Percentiles rank a stretch among this genome's conserved stretches.
Conservation (phyloP, 2,329 filamentous ascomycete species). For the Coniochaeta sp. region DNA sequence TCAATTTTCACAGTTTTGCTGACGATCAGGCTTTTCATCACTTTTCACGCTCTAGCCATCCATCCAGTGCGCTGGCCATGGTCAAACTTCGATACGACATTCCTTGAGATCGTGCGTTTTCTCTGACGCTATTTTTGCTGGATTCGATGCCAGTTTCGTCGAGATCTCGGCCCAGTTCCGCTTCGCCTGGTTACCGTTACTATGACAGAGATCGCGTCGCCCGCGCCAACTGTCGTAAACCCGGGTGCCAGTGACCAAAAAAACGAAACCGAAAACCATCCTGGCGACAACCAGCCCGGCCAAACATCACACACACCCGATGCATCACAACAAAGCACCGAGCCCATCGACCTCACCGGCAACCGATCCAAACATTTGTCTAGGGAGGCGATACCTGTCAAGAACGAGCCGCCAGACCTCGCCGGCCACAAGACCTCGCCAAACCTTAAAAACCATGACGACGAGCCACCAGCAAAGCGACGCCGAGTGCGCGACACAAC, state of each 20-base stretch:
- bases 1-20: conserved; percentile 41
- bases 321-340: neutral
- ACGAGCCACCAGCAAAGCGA: conserved; percentile 55
- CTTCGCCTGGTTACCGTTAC: conserved; percentile 33
- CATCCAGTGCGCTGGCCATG: conserved; percentile 45
- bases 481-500: conserved; percentile 47
- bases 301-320: neutral
- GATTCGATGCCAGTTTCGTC: conserved; percentile 51
- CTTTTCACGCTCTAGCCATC: conserved; percentile 37
- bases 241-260: conserved; percentile 14
- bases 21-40: conserved; percentile 34
- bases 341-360: neutral
- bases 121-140: conserved; percentile 48
- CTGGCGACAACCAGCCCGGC: conserved; percentile 9
- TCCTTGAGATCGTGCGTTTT: conserved; percentile 37
- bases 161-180: conserved; percentile 42
- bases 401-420: conserved; percentile 17
- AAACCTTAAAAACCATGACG: conserved; percentile 14
- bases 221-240: conserved; percentile 35
- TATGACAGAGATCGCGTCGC: conserved; percentile 56
- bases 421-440: conserved; percentile 11
- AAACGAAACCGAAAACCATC: conserved; percentile 4
- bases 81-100: conserved; percentile 41
- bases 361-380: neutral
- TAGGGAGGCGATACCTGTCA: conserved; percentile 8